These are phyloP conservation scores for Psidium friedrichsthalianum DNA, from an alignment of 345 rosid species.

Conservation along the genomic window DNA sequence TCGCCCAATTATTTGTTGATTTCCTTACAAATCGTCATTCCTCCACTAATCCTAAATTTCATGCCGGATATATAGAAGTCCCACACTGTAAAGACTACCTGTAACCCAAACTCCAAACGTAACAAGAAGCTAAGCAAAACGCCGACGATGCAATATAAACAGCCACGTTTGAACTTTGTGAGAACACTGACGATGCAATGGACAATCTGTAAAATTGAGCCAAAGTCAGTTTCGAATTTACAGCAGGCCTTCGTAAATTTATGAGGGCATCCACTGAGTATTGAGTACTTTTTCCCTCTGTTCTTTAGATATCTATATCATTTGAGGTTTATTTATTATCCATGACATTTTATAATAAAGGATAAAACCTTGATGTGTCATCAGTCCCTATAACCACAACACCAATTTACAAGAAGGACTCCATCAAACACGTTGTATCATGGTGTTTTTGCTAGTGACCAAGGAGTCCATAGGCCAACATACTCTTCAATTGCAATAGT, in stretches of 20 bases:
- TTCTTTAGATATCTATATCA: background rate
- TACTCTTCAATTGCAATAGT: background rate
- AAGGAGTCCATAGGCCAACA: background rate
- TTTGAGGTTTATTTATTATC: background rate
- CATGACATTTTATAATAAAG: background rate
- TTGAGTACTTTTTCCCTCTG: background rate
- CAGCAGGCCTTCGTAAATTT: background rate
- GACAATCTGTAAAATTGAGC: background rate
- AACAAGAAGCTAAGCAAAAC: background rate
- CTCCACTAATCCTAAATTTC: background rate
- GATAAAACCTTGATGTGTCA: background rate
- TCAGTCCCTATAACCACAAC: background rate
- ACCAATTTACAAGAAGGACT: background rate
- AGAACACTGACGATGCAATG: background rate
- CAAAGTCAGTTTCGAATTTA: background rate
- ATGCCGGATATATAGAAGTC: background rate
- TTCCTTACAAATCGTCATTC: background rate
- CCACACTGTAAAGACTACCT: background rate
- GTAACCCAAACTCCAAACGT: background rate
- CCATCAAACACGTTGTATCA: background rate
- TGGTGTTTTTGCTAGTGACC: background rate
- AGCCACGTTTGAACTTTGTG: background rate
- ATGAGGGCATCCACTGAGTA: background rate
- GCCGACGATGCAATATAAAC: background rate
- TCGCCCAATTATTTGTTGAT: background rate